Base-by-base conservation (phyloP, 345 rosid species). In the Acer yangbiense region DNA sequence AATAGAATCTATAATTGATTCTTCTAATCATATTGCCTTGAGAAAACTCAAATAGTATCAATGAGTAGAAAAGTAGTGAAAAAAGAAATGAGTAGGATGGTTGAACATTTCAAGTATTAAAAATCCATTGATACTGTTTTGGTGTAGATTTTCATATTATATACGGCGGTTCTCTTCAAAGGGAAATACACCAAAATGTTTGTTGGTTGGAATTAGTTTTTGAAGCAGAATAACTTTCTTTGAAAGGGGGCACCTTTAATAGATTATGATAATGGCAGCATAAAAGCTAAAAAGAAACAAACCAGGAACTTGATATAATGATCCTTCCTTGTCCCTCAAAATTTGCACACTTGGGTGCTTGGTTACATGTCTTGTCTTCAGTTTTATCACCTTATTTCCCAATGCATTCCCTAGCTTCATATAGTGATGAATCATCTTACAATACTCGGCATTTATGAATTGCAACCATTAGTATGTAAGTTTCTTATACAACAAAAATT, bases 371-470 rank as follows among this genome's bases (percentile, higher is more conserved):
- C 97, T 87, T 0, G 98, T 94, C 82, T 83, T 89, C 58, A 92
- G 82, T 79, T 92, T 91, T 67, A 90, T 83, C 48, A 94, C 98
- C 77, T 94, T 93, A 80, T 97, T 88, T 61, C 98, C 99, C 74
- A 92, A 68, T 0, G 95, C 83, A 66, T 90, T 92, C 83, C 98
- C 90, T 21, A 96, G 81, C 88, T 29, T 29, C 6, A 39, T 66
- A 14, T 1, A 6, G 3, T 27, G 27, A 27, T 13, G 35, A 23
- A 23, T 10, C 12, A 62, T 23, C 29, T 62, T 13, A 62, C 35
- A n/a, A 62, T 62, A 62, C 16, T 9, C 3, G 32, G 4, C 17
- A 62, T 1, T 41, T 6, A 67, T 43, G 17, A 68, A 68, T n/a
- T 10, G 54, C 27, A 39, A 65, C 1, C 70, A 67, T 39, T 67